A percentile compares a stretch with the other conserved stretches of the same genome.
These are phyloP conservation scores for Fibroporia radiculosa DNA, from an alignment of 768 basidiomycete genomes.

Conservation along the genomic window DNA sequence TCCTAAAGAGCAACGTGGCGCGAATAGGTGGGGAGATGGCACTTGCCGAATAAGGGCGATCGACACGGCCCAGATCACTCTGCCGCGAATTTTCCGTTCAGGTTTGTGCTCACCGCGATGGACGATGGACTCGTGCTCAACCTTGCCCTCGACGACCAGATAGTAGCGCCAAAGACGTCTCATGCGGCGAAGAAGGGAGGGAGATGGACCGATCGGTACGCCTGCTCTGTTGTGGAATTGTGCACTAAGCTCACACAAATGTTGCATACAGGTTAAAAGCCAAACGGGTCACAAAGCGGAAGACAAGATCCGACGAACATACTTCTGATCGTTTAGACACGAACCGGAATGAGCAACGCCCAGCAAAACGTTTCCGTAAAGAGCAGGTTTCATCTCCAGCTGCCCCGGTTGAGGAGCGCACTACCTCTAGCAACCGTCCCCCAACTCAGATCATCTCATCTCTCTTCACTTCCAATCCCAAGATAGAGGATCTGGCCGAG, in stretches of 20 bases:
- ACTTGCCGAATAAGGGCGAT: neutral
- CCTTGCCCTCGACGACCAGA: constrained; percentile 29
- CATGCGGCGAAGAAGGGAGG: constrained; percentile 43
- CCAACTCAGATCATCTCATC: constrained; percentile 65
- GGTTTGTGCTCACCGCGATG: constrained; percentile 28
- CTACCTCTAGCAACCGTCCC: constrained; percentile 20
- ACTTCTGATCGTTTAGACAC: constrained; percentile 11
- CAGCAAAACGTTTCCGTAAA: constrained; percentile 40
- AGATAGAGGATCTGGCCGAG: constrained; percentile 12
- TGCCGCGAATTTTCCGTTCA: neutral
- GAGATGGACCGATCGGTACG: constrained; percentile 73
- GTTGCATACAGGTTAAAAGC: constrained; percentile 52
- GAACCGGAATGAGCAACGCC: constrained; percentile 25
- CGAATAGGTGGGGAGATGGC: neutral
- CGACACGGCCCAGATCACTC: constrained; percentile 2
- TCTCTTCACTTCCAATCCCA: constrained; percentile 24
- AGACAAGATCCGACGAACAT: constrained; percentile 32
- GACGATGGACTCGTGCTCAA: constrained; percentile 76
- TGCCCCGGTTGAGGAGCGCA: constrained; percentile 15
- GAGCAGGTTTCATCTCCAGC: neutral
- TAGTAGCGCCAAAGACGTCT: neutral
- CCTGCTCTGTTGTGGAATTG: constrained; percentile 7
- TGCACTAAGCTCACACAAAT: constrained; percentile 11
- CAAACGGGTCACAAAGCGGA: constrained; percentile 62
- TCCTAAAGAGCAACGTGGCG: neutral